Conservation (phyloP, 805 yeast genomes). For the Hermanozyma aechmeae region DNA sequence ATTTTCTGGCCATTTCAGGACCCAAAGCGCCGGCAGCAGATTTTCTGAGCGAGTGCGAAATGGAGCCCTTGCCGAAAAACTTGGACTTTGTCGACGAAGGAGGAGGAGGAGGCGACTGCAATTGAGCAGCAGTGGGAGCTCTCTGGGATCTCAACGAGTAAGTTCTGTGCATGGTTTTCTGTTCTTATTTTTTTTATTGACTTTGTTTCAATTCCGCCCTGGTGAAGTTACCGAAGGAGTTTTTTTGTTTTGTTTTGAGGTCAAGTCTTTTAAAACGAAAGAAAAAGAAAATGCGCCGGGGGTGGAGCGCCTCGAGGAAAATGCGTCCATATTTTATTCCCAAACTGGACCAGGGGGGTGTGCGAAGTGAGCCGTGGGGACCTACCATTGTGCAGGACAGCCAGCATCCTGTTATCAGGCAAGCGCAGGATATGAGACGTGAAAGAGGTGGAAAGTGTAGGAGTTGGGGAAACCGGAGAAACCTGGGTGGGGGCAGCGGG, state of each 20-base stretch:
- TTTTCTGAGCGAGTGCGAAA: conserved; percentile 54
- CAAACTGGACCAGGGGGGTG: no score
- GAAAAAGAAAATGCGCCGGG: no score
- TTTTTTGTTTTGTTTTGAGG: not conserved
- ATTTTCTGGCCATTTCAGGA: conserved; percentile 70
- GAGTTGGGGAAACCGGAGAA: no score
- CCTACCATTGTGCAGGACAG: no score
- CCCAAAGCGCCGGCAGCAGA: conserved; percentile 72
- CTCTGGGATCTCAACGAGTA: conserved; percentile 90
- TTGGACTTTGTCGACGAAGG: conserved; percentile 81
- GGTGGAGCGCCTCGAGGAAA: no score
- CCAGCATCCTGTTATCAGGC: no score
- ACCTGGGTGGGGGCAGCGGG: no score
- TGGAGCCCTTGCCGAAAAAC: conserved; percentile 80
- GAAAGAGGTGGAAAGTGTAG: no score
- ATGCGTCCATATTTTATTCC: no score
- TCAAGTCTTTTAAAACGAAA: not conserved
- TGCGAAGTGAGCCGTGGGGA: no score
- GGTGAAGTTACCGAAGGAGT: not conserved
- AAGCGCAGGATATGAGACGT: no score
- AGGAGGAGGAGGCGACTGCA: conserved; percentile 93
- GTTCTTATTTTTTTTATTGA: not conserved
- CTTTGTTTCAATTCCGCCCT: not conserved
- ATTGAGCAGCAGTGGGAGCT: conserved; percentile 96
- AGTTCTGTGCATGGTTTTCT: conserved; percentile 85